A percentile compares a stretch with the other conserved stretches of the same genome.
Conservation (phyloP, 805 yeast genomes). For the Metschnikowia bowlesiae region DNA sequence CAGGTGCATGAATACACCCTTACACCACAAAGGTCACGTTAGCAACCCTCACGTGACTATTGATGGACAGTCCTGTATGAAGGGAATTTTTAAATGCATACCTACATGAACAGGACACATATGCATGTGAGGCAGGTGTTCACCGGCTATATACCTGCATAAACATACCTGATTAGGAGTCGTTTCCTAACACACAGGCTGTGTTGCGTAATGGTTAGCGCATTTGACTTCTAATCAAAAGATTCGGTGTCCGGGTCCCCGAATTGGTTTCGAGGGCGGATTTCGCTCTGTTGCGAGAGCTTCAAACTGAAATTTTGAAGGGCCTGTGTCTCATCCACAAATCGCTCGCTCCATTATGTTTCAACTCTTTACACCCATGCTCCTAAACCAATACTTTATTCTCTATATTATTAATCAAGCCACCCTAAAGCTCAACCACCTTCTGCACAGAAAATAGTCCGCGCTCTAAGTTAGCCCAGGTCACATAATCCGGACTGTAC, state of each 20-base stretch:
- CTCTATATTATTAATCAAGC: background rate
- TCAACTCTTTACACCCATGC: background rate
- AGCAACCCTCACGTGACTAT: no score
- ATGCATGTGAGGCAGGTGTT: background rate
- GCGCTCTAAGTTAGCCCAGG: constrained; percentile 59
- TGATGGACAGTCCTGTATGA: no score
- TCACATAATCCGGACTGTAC: constrained; percentile 60
- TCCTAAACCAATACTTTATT: background rate
- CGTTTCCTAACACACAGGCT: constrained; percentile 4
- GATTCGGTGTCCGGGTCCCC: constrained; percentile 21
- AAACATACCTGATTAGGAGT: no score
- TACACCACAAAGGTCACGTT: no score
- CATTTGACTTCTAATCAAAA: constrained; percentile 19
- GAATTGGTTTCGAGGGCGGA: constrained; percentile 18
- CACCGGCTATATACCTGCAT: no score
- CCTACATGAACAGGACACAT: no score
- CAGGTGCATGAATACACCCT: no score
- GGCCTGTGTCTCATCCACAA: constrained; percentile 18
- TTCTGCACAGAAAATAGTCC: constrained; percentile 64
- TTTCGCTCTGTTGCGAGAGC: constrained; percentile 29
- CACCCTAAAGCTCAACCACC: constrained; percentile 36
- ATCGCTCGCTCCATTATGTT: constrained; percentile 9
- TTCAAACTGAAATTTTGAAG: constrained; percentile 27
- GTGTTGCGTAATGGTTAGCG: constrained; percentile 22
- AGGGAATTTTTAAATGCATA: no score